A percentile compares a stretch with the other conserved stretches of the same genome.
Conservation (phyloP, 2,329 filamentous ascomycete species). For the Colletotrichum sp. region DNA sequence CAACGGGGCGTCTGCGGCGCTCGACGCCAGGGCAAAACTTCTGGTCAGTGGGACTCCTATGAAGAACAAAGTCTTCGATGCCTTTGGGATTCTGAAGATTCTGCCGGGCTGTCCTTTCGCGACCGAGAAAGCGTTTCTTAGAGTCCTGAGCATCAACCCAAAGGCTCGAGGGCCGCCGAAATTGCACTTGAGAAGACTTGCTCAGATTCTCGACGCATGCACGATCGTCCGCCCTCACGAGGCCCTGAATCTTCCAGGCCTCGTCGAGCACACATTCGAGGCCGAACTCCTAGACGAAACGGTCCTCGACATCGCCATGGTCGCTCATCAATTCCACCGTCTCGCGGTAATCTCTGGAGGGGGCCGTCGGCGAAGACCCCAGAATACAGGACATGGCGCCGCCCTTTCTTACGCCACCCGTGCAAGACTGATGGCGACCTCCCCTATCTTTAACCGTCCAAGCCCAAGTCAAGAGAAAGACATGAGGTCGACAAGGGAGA, state of each 20-base stretch:
- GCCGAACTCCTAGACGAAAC: background rate
- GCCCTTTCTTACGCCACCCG: background rate
- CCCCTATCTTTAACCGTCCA: background rate
- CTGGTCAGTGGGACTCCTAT: background rate
- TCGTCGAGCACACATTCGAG: background rate
- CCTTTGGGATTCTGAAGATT: too few species aligned
- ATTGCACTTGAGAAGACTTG: background rate
- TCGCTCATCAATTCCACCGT: background rate
- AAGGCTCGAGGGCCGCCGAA: background rate
- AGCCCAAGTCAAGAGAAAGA: fast-evolving
- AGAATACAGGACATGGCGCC: background rate
- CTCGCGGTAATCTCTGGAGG: background rate
- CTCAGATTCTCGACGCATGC: background rate
- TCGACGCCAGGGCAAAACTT: background rate
- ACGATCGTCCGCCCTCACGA: background rate
- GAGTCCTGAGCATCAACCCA: background rate
- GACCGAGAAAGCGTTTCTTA: background rate
- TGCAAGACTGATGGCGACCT: background rate
- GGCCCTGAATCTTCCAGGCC: background rate
- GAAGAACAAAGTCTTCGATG: too few species aligned
- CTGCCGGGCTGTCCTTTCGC: too few species aligned
- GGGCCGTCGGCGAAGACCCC: background rate
- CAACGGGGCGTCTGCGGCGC: background rate
- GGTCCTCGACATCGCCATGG: background rate
- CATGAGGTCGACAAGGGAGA: too few species aligned